Evolutionary conservation across 139 green algal species (phyloP).

Genomic region (Chlamydomonas applanata): DNA sequence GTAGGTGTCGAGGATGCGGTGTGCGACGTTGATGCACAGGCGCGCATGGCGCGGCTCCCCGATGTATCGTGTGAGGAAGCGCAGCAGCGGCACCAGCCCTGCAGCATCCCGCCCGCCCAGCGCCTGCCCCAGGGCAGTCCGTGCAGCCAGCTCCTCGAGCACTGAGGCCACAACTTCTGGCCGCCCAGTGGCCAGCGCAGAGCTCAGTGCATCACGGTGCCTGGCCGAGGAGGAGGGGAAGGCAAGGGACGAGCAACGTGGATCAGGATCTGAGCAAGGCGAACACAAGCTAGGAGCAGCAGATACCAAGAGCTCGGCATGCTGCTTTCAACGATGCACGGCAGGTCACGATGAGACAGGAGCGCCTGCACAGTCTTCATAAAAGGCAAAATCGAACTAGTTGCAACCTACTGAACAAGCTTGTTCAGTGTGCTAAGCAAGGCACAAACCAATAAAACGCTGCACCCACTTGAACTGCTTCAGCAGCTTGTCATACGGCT

Average conservation of each 20-base stretch:
- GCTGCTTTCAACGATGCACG: background rate
- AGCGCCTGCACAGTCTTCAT: too few relatives aligned
- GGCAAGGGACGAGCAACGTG: background rate
- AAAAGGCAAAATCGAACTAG: too few relatives aligned
- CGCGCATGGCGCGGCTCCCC: conserved; percentile 62
- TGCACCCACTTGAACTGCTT: conserved; percentile 50
- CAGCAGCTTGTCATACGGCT: conserved; percentile 73
- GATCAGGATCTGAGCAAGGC: too few relatives aligned
- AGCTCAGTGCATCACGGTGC: conserved; percentile 77
- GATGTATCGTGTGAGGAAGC: conserved; percentile 49
- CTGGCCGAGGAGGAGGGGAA: conserved; percentile 20
- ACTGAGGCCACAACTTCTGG: conserved; percentile 77
- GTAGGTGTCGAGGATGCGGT: conserved; percentile 75
- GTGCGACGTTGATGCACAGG: conserved; percentile 47
- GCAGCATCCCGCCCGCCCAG: conserved; percentile 56
- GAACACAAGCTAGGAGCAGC: too few relatives aligned
- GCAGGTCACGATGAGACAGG: too few relatives aligned
- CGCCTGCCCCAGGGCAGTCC: conserved; percentile 62
- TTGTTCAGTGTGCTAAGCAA: too few relatives aligned
- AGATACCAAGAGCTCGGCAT: too few relatives aligned
- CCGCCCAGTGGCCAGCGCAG: conserved; percentile 57
- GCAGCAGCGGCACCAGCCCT: conserved; percentile 64
- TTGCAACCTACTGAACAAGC: too few relatives aligned
- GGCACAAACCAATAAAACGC: too few relatives aligned
- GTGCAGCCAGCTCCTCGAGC: conserved; percentile 75